phyloP scores from a whole-genome alignment of 2,329 filamentous ascomycete species.

The Aureobasidium lini region DNA sequence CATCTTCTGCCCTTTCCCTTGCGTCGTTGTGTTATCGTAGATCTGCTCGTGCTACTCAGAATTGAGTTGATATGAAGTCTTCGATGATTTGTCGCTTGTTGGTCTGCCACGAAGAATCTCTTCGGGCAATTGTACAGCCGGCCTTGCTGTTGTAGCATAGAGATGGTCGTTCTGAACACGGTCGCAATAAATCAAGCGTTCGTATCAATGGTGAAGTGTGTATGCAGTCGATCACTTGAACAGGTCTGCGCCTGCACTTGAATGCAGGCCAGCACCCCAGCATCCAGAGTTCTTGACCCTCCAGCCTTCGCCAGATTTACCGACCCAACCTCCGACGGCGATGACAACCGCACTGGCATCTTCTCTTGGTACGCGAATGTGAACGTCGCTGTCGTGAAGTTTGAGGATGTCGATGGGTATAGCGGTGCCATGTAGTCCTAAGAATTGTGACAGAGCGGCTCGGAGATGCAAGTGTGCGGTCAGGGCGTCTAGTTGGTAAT shows the following conservation, averaged over 20 bases:
- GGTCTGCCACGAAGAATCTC: too few species aligned
- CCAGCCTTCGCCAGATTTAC: conserved; percentile 37
- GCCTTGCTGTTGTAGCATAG: background rate
- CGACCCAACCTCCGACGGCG: conserved; percentile 59
- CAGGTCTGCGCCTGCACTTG: conserved; percentile 37
- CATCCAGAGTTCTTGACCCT: conserved; percentile 52
- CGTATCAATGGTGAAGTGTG: background rate
- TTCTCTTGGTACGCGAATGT: conserved; percentile 57
- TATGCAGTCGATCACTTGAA: conserved; percentile 35
- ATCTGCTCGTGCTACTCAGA: too few species aligned
- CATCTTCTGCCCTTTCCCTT: too few species aligned
- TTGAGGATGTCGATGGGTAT: conserved; percentile 66
- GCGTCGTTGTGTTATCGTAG: too few species aligned
- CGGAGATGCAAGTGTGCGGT: conserved; percentile 57
- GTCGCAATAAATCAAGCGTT: background rate
- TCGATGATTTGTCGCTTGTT: too few species aligned
- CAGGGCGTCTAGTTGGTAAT: conserved; percentile 48
- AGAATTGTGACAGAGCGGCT: conserved; percentile 57
- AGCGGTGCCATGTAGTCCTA: conserved; percentile 60
- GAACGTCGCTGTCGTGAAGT: conserved; percentile 48
- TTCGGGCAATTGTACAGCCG: background rate
- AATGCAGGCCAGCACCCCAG: conserved; percentile 56
- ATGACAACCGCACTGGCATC: conserved; percentile 56
- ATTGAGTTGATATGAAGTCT: too few species aligned
- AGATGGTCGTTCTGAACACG: background rate